Percentiles rank a stretch among this genome's conserved stretches.
Conservation (phyloP, 805 yeast genomes). For the Schizosaccharomyces osmophilus region DNA sequence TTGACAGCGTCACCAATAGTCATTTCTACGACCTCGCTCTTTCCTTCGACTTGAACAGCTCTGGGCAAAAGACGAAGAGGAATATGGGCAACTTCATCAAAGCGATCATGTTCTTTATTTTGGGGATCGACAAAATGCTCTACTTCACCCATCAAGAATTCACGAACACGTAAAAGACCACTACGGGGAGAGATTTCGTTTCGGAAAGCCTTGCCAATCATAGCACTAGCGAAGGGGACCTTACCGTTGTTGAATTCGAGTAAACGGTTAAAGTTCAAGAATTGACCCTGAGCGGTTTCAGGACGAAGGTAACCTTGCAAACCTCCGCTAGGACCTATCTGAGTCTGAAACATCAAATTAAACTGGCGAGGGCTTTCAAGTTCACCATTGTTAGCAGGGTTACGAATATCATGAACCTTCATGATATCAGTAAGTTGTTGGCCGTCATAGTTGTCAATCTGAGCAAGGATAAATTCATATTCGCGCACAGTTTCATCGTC, state of each 20-base stretch:
- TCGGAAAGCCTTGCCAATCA: conserved; percentile 95
- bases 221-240: conserved; percentile 99
- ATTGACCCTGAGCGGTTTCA: conserved; percentile 99
- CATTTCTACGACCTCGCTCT: conserved; percentile 35
- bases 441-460: conserved; percentile 84
- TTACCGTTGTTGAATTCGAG: conserved; percentile 82
- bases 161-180: conserved; percentile 92
- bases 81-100: conserved; percentile 48
- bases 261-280: conserved; percentile 78
- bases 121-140: conserved; percentile 94
- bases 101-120: conserved; percentile 61
- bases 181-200: conserved; percentile 97
- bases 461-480: conserved; percentile 64
- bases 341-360: conserved; percentile 97
- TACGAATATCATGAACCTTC: conserved; percentile 55
- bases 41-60: conserved; percentile 68
- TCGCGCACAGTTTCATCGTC: conserved; percentile 59
- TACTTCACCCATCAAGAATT: conserved; percentile 96
- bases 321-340: conserved; percentile 95
- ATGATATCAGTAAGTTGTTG: conserved; percentile 76
- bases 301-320: conserved; percentile 90
- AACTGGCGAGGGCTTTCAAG: conserved; percentile 82
- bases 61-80: conserved; percentile 62
- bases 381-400: conserved; percentile 72
- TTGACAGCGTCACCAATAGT: conserved; percentile 79